Conservation (phyloP, 2,329 filamentous ascomycete genomes). For the Neocatenulostroma microsporum region DNA sequence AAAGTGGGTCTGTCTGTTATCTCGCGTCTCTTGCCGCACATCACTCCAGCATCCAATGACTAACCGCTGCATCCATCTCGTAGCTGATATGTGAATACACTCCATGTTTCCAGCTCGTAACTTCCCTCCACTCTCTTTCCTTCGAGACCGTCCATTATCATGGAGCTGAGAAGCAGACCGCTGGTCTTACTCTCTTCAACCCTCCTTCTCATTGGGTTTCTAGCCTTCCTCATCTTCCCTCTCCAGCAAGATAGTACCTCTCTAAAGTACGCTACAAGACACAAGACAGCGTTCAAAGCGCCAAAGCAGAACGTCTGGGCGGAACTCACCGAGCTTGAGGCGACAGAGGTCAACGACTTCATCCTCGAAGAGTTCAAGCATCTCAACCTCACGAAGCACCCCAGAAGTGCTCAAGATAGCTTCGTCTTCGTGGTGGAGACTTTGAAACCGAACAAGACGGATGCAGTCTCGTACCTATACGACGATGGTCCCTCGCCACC, state of each 20-base stretch:
- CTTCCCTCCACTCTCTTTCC: no score
- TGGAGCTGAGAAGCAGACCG: conserved; percentile 13
- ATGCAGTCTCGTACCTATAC: conserved; percentile 40
- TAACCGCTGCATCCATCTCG: no score
- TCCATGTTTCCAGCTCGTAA: no score
- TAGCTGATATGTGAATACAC: no score
- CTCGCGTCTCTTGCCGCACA: no score
- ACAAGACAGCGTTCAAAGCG: conserved; percentile 22
- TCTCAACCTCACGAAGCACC: conserved; percentile 20
- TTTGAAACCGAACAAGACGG: conserved; percentile 45
- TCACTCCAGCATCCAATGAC: no score
- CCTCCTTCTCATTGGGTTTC: conserved; percentile 13
- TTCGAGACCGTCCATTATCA: no score
- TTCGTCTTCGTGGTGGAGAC: conserved; percentile 30
- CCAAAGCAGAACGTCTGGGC: conserved; percentile 41
- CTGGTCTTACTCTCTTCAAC: conserved; percentile 10
- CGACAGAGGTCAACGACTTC: conserved; percentile 34
- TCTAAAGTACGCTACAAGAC: conserved; percentile 2
- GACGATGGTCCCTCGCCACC: conserved; percentile 28
- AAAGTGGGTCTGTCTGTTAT: no score
- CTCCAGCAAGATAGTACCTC: conserved; percentile 4
- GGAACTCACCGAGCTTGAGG: conserved; percentile 32
- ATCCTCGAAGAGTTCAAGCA: conserved; percentile 28
- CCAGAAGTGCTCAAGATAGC: conserved; percentile 20
- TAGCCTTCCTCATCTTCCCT: conserved; percentile 13